These are phyloP conservation scores for Musa itinerans DNA, from an alignment of 176 grass and related monocot species.

Conservation along the genomic window DNA sequence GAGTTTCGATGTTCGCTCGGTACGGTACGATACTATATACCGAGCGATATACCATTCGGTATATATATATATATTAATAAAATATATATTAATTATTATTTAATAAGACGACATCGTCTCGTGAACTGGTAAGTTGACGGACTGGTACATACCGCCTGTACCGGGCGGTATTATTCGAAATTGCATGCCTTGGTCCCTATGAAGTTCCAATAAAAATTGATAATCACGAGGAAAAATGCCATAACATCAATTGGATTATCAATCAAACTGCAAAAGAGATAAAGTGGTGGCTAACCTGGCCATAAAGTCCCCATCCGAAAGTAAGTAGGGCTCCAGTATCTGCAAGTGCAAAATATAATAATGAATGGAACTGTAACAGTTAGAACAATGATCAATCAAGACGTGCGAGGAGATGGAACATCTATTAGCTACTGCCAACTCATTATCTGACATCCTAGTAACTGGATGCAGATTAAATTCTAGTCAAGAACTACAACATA, in stretches of 20 bases:
- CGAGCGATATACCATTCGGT: too few relatives aligned
- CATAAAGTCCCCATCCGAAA: constrained; percentile 96
- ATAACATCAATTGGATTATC: too few relatives aligned
- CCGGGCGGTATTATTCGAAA: too few relatives aligned
- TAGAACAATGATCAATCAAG: neutral
- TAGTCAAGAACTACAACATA: neutral
- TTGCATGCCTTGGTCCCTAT: too few relatives aligned
- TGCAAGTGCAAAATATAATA: constrained; percentile 27
- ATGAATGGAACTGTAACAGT: neutral
- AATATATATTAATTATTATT: too few relatives aligned
- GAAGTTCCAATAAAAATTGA: neutral
- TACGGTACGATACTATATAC: too few relatives aligned
- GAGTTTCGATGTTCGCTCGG: too few relatives aligned
- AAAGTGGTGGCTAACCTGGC: constrained; percentile 48
- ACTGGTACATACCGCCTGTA: too few relatives aligned
- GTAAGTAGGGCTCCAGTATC: constrained; percentile 83
- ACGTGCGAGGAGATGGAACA: neutral
- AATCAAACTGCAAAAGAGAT: neutral
- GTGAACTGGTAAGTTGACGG: too few relatives aligned
- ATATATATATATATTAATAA: too few relatives aligned
- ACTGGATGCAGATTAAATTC: neutral
- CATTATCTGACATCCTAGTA: neutral
- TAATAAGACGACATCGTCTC: too few relatives aligned
- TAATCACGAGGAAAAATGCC: neutral
- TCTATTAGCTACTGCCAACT: neutral